These are phyloP conservation scores for Jatropha multifida DNA, from an alignment of 441 rosid species.

Conservation along the genomic window DNA sequence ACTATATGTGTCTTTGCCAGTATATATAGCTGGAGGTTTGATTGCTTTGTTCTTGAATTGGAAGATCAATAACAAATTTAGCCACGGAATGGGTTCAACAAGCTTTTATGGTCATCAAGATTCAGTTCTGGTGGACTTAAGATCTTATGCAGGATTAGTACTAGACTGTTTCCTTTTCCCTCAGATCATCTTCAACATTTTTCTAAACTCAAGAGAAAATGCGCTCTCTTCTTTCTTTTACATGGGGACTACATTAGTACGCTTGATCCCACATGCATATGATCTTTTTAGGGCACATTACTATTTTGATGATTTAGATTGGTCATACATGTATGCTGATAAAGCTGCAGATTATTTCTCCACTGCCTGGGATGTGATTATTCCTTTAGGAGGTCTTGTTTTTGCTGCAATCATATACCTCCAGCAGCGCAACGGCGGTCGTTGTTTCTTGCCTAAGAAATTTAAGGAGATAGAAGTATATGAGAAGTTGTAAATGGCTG, in stretches of 20 bases:
- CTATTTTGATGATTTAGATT: conserved; percentile 17
- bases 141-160: conserved; percentile 71
- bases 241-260: conserved; percentile 56
- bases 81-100: conserved; percentile 15
- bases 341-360: conserved; percentile 61
- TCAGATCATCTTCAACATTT: conserved; percentile 71
- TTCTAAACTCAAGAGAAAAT: conserved; percentile 45
- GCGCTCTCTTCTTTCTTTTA: conserved; percentile 63
- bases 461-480: conserved; percentile 41
- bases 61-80: conserved; percentile 34
- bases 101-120: conserved; percentile 34
- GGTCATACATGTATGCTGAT: conserved; percentile 43
- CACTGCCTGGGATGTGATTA: conserved; percentile 68
- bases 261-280: conserved; percentile 73
- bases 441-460: conserved; percentile 57
- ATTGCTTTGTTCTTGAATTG: conserved; percentile 47
- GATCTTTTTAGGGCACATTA: conserved; percentile 68
- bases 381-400: conserved; percentile 49
- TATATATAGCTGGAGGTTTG: conserved; percentile 58
- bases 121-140: conserved; percentile 54
- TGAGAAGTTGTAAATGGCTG: conserved; percentile 47
- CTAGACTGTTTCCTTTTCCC: conserved; percentile 86
- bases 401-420: conserved; percentile 52
- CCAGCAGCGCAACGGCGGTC: conserved; percentile 77
- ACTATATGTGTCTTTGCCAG: conserved; percentile 45